Base-by-base conservation (phyloP, 176 grass and related monocot genomes). In the Ensete glaucum region DNA sequence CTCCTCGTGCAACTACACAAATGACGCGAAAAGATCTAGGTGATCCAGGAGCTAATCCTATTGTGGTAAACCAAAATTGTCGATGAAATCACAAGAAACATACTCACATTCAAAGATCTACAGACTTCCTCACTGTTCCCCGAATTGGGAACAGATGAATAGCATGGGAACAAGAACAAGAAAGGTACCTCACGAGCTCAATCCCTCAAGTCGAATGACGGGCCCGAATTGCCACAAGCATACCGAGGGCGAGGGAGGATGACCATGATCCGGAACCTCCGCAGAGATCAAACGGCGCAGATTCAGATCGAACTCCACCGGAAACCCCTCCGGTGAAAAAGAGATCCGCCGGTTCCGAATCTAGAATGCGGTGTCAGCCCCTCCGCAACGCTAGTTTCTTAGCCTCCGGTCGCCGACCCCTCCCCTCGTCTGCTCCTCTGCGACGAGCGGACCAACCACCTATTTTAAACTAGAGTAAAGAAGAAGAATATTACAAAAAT, bases 121-220 rank as follows among this genome's bases (percentile, higher is more conserved):
- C 34, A 43, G 34, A 43, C 34, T 6, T 43, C 34, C 34, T 43
- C 34, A 43, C 34, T 43, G 34, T 43, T 43, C 34, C 26, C 1
- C 52, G 9, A 52, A n/a, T 2, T 19, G 12, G 21, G 21, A 54
- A 43, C 21, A 55, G 25, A 12, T 7, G 1, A 9, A n/a, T 10
- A 24, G 57, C 57, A 25, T 9, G 2, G 2, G 5, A 60, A 8
- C 16, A 50, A 21, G 29, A 21, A 48, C 16, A 26, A 52, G 12
- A 50, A 11, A 65, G 13, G 17, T 65, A 77, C 75, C 75, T 53
- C 15, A 0, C 23, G 75, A 77, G 59, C 7, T 77, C 60, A 64
- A 64, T 12, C 12, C 4, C n/a, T 9, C 21, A 3, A 16, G 21
- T 51, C 16, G 19, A 9, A 51, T 71, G 10, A 71, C 14, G 15